These are phyloP conservation scores for Trametes maxima DNA, from an alignment of 768 basidiomycete species.

Conservation along the genomic window DNA sequence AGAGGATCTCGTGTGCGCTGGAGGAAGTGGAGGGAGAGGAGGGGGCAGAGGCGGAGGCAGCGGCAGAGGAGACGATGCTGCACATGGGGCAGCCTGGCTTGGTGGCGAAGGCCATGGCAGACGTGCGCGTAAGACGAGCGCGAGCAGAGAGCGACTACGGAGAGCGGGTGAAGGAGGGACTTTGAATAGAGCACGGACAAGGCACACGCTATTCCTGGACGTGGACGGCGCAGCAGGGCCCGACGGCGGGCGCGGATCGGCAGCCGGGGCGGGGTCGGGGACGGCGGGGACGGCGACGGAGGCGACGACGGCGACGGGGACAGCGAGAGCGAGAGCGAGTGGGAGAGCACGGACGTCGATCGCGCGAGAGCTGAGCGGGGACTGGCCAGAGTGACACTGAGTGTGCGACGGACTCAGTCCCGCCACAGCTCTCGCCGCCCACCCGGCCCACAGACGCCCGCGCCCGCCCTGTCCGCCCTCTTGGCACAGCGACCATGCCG, in stretches of 20 bases:
- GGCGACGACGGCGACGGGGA: not conserved
- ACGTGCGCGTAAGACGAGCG: too few species aligned
- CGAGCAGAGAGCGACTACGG: too few species aligned
- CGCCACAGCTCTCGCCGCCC: too few species aligned
- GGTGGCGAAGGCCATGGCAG: slow-evolving; percentile 54
- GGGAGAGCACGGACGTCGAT: not conserved
- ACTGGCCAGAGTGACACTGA: too few species aligned
- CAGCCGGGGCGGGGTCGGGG: not conserved
- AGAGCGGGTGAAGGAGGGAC: not conserved
- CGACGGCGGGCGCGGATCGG: not conserved
- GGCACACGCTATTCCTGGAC: too few species aligned
- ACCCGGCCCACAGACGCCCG: too few species aligned
- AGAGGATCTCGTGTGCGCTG: slow-evolving; percentile 61
- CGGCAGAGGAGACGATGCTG: slow-evolving; percentile 62
- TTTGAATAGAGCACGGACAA: too few species aligned
- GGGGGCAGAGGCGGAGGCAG: slow-evolving; percentile 47
- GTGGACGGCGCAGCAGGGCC: not conserved
- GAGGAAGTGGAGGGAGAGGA: slow-evolving; percentile 46
- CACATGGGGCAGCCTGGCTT: slow-evolving; percentile 79
- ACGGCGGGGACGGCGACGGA: not conserved
- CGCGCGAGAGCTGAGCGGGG: too few species aligned
- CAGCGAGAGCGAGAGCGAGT: not conserved
- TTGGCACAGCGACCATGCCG: too few species aligned
- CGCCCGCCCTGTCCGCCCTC: too few species aligned
- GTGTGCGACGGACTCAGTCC: too few species aligned